A percentile compares a stretch with the other conserved stretches of the same genome.
Evolutionary conservation across 140 eudicot species (phyloP).

Genomic region (Stevia rebaudiana): DNA sequence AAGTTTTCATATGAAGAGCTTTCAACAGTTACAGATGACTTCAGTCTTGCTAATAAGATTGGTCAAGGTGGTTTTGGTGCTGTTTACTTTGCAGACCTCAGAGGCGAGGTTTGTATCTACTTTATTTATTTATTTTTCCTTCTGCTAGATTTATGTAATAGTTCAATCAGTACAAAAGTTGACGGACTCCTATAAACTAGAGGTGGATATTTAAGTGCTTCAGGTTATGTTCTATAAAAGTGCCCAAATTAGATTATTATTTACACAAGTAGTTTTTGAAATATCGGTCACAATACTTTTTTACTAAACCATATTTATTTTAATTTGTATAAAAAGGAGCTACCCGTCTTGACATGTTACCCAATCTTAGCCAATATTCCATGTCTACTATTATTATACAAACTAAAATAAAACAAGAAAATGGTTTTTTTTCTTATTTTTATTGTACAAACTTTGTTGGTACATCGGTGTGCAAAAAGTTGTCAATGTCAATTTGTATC

Average conservation of each 20-base stretch:
- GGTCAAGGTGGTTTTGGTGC: constrained; percentile 93
- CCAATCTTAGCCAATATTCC: background rate
- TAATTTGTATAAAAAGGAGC: background rate
- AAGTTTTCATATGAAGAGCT: constrained; percentile 48
- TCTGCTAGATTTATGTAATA: background rate
- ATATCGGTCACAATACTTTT: background rate
- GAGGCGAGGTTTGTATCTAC: constrained; percentile 55
- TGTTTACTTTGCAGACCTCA: constrained; percentile 76
- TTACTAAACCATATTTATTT: background rate
- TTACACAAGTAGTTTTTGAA: too few relatives aligned
- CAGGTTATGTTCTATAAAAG: too few relatives aligned
- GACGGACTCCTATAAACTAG: too few relatives aligned
- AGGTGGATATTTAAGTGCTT: too few relatives aligned
- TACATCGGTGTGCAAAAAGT: too few relatives aligned
- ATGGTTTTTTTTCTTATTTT: too few relatives aligned
- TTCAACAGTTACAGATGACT: constrained; percentile 55
- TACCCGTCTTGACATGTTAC: background rate
- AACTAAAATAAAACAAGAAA: too few relatives aligned
- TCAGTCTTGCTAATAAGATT: constrained; percentile 61
- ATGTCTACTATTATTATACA: background rate
- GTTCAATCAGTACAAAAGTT: too few relatives aligned
- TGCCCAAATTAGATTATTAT: too few relatives aligned
- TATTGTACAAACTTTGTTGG: too few relatives aligned
- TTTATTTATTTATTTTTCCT: background rate
- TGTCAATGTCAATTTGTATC: background rate